phyloP scores from a whole-genome alignment of 805 yeast species.

The Yamadazyma akitaensis region DNA sequence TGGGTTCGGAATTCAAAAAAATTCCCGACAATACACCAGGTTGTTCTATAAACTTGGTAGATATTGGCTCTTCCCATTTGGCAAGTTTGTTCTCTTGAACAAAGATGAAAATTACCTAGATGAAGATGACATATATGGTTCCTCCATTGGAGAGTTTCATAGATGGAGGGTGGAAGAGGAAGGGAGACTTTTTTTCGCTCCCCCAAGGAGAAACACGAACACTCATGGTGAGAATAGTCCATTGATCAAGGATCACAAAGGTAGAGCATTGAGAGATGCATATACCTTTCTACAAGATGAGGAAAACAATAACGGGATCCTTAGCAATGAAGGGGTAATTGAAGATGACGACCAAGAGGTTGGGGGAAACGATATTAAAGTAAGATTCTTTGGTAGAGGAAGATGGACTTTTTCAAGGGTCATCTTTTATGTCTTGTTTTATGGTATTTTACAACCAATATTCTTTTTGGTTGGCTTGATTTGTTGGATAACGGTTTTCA shows the following conservation, averaged over 20 bases:
- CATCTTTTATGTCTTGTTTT: slow-evolving; percentile 67
- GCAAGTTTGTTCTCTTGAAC: slow-evolving; percentile 75
- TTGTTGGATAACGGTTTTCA: slow-evolving; percentile 81
- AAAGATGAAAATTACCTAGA: slow-evolving; percentile 76
- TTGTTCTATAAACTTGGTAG: slow-evolving; percentile 59
- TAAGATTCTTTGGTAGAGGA: slow-evolving; percentile 85
- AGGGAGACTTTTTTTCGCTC: slow-evolving; percentile 78
- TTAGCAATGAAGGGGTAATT: slow-evolving; percentile 13
- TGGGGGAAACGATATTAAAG: slow-evolving; percentile 31
- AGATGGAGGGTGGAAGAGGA: slow-evolving; percentile 82
- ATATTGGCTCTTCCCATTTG: slow-evolving; percentile 85
- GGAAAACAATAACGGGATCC: slow-evolving; percentile 15
- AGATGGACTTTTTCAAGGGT: slow-evolving; percentile 85
- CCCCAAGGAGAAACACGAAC: slow-evolving; percentile 45
- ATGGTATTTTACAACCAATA: slow-evolving; percentile 67
- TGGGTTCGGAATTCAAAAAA: slow-evolving; percentile 41
- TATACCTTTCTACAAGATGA: slow-evolving; percentile 29
- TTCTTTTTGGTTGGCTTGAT: slow-evolving; percentile 49
- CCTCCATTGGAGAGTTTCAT: slow-evolving; percentile 78
- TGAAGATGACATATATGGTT: slow-evolving; percentile 89
- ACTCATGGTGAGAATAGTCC: slow-evolving; percentile 33
- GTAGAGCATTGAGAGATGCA: slow-evolving; percentile 37
- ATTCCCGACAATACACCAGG: slow-evolving; percentile 60
- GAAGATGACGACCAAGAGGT: slow-evolving; percentile 18
- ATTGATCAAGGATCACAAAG: slow-evolving; percentile 40